Base-by-base conservation (phyloP, 78 protist species). In the Isochrysis galbana region DNA sequence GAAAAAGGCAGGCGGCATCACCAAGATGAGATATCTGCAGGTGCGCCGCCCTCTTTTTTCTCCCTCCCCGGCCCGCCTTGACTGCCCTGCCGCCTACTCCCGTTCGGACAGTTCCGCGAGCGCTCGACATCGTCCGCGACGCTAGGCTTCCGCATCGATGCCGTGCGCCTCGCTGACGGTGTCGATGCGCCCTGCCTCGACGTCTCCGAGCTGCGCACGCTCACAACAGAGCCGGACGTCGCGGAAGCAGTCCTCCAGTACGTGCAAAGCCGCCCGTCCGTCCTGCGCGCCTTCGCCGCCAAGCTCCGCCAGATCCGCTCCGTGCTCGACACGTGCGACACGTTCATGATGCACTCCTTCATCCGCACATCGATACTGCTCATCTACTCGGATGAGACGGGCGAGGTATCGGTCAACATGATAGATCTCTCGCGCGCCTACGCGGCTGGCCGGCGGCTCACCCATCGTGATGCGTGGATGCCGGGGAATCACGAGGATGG, bases 41-140 rank as follows among this genome's bases (percentile, higher is more conserved):
- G 67, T 19, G 67, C 67, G 67, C 67, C 67, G 19, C n/a, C n/a
- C n/a, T n/a, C n/a, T n/a, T n/a, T n/a, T n/a, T n/a, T n/a, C n/a
- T n/a, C n/a, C n/a, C n/a, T n/a, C n/a, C n/a, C n/a, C n/a, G n/a
- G n/a, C n/a, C n/a, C n/a, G n/a, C n/a, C n/a, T n/a, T n/a, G n/a
- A n/a, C n/a, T n/a, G n/a, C n/a, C n/a, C n/a, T n/a, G n/a, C n/a
- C n/a, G n/a, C n/a, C n/a, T n/a, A n/a, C n/a, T n/a, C n/a, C n/a
- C n/a, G n/a, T n/a, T n/a, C n/a, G n/a, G n/a, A n/a, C 92, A 90
- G 92, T 90, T 90, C 86, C 83, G 92, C 38, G 92, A 90, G 86
- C 10, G 14, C 21, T 2, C 36, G 21, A 34, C 80, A 44, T 90
- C 92, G n/a, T 42, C 72, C 4, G 46, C 55, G 47, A 41, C 47